Evolutionary conservation across 768 basidiomycete genomes (phyloP).

Genomic region (Sistotremastrum suecicum): DNA sequence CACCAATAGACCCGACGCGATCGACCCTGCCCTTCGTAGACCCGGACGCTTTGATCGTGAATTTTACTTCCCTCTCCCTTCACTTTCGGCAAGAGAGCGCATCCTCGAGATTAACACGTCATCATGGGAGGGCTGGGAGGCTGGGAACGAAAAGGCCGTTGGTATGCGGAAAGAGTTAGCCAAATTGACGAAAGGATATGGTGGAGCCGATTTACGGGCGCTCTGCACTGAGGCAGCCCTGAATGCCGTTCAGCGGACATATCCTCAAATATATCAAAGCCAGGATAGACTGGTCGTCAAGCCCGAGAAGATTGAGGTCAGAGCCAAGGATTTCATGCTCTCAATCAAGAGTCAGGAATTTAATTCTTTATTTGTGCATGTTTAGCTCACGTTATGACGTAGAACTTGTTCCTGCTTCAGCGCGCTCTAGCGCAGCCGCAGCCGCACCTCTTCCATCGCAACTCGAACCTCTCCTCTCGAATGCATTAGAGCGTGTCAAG

Average conservation of each 20-base stretch:
- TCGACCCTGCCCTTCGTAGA: constrained; percentile 87
- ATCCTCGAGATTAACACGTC: constrained; percentile 85
- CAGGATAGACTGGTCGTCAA: constrained; percentile 72
- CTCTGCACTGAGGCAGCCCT: constrained; percentile 93
- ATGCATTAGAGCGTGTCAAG: constrained; percentile 59
- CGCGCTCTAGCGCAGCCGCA: constrained; percentile 74
- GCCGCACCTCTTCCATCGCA: constrained; percentile 79
- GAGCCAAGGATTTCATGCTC: constrained; percentile 91
- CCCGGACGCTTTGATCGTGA: constrained; percentile 96
- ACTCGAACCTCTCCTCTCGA: constrained; percentile 61
- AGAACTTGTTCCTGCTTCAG: constrained; percentile 94
- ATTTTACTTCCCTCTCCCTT: constrained; percentile 92
- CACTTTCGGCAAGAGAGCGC: constrained; percentile 68
- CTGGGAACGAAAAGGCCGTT: constrained; percentile 26
- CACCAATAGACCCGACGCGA: constrained; percentile 94
- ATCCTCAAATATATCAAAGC: constrained; percentile 95
- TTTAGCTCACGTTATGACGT: constrained; percentile 2
- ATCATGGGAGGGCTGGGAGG: constrained; percentile 77
- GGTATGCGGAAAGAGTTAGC: constrained; percentile 54
- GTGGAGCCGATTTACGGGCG: constrained; percentile 94
- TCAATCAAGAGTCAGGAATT: constrained; percentile 77
- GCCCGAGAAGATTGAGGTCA: constrained; percentile 73
- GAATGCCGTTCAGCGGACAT: constrained; percentile 90
- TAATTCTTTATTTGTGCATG: constrained; percentile 1
- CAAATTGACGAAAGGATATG: constrained; percentile 90